Base-by-base conservation (phyloP, 305 asterid species). In the Fraxinus paxiana region DNA sequence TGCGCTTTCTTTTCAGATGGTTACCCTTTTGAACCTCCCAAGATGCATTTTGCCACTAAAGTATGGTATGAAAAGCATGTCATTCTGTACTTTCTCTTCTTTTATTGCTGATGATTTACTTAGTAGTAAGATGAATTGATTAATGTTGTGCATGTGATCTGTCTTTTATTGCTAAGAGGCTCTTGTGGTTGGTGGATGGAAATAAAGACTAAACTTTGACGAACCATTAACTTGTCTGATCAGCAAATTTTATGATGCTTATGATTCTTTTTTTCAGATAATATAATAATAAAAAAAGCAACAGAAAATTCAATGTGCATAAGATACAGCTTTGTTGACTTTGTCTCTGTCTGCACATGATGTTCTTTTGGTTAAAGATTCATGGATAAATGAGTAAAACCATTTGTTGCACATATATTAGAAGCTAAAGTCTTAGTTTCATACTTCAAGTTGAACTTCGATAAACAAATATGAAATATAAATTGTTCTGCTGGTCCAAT, bases 21-120 rank as follows among this genome's bases (percentile, higher is more conserved):
- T 30, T 94, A 96, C 85, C 99, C 98, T 26, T 96, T 94, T 46
- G 94, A 90, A 89, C 99, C 98, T 79, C 99, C 99, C 35, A 94
- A 90, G 82, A 96, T 96, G 99, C 85, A 77, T 82, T 96, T 96
- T 78, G 85, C 87, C 81, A 96, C 99, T 73, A 96, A 94, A 96
- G 97, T 96, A 63, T 96, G 99, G 99, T 95, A 95, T 82, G 97
- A 74, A 81, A 85, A 73, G 77, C 78, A 72, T 41, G 51, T 54
- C 65, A 7, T 54, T 69, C 31, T 54, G 22, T 67, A 59, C 72
- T 82, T 24, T 65, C 70, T 46, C 73, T 76, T 79, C 59, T 20
- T 56, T 75, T 74, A 26, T 65, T 46, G 72, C n/a, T 30, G 35
- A 69, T 75, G 54, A 41, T 81, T 73, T 26, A 31, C 61, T 20